Evolutionary conservation across 495 filamentous ascomycete species (phyloP).

Genomic region (Lichenothelia convexa): DNA sequence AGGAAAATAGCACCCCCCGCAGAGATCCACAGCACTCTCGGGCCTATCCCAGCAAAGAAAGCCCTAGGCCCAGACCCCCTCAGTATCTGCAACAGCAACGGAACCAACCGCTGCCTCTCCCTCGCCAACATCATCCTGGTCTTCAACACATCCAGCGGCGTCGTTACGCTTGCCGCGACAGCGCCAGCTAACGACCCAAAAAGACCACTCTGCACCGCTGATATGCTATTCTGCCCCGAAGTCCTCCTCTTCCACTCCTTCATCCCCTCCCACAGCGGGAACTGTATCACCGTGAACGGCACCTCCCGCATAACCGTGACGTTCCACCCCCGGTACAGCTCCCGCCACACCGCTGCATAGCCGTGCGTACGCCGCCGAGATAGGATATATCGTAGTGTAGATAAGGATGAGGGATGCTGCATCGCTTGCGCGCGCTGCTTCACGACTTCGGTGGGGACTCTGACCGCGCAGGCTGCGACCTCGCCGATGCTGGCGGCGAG

Average conservation of each 20-base stretch:
- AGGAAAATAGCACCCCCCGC: conserved; percentile 87
- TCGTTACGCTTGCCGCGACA: conserved; percentile 75
- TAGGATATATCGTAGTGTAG: conserved; percentile 52
- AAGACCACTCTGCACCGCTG: conserved; percentile 61
- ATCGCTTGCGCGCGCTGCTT: conserved; percentile 91
- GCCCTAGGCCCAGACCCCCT: conserved; percentile 51
- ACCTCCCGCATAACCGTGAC: conserved; percentile 92
- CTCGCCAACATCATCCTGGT: conserved; percentile 82
- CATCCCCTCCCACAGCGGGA: conserved; percentile 89
- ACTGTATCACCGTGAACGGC: conserved; percentile 91
- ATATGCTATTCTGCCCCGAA: conserved; percentile 26
- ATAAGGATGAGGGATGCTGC: conserved; percentile 42
- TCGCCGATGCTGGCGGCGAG: conserved; percentile 76
- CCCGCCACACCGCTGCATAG: conserved; percentile 44
- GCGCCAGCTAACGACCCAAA: conserved; percentile 75
- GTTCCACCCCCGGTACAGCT: conserved; percentile 77
- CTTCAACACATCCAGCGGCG: conserved; percentile 90
- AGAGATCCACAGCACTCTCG: conserved; percentile 83
- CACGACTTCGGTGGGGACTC: conserved; percentile 90
- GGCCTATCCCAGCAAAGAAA: conserved; percentile 79
- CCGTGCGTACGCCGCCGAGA: conserved; percentile 26
- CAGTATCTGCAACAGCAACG: conserved; percentile 47
- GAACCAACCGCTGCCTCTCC: conserved; percentile 34
- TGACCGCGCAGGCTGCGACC: conserved; percentile 76
- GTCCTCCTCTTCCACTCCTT: conserved; percentile 33